Conservation (phyloP, 257 asterid genomes). For the Jacaranda copaia region DNA sequence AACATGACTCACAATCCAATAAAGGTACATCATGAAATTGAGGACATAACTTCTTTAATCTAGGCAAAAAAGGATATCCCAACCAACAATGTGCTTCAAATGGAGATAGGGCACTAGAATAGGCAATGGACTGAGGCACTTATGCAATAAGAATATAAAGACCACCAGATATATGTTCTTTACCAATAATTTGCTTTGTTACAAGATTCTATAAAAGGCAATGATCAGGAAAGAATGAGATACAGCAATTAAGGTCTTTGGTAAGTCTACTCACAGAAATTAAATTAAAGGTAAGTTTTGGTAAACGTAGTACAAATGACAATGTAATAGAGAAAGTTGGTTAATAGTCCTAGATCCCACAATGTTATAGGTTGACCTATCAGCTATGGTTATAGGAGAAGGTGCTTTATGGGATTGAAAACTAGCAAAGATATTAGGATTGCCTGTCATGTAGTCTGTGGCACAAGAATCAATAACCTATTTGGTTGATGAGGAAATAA, state of each 20-base stretch:
- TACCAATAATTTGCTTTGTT: too few relatives aligned
- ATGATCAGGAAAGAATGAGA: too few relatives aligned
- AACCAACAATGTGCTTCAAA: constrained; percentile 1
- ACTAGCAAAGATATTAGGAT: too few relatives aligned
- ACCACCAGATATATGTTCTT: too few relatives aligned
- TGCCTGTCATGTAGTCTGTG: too few relatives aligned
- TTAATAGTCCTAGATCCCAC: not conserved
- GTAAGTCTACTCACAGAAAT: too few relatives aligned
- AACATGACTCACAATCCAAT: not conserved
- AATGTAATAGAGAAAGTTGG: not conserved
- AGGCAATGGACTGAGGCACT: too few relatives aligned
- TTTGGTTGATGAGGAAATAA: not conserved
- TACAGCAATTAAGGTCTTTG: too few relatives aligned
- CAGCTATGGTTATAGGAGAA: too few relatives aligned
- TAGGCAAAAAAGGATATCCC: not conserved
- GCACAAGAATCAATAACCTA: not conserved
- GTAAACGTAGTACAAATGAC: not conserved
- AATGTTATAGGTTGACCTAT: not conserved
- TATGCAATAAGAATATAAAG: too few relatives aligned
- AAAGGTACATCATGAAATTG: not conserved
- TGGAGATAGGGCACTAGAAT: not conserved
- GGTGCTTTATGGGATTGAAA: too few relatives aligned
- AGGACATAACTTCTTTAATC: not conserved
- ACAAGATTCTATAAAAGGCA: too few relatives aligned
- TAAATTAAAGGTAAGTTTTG: not conserved